Percentiles rank a stretch among this genome's conserved stretches.
These are phyloP conservation scores for Tetrahymena thermophila DNA, from an alignment of 73 alveolate genomes.

Conservation along the genomic window DNA sequence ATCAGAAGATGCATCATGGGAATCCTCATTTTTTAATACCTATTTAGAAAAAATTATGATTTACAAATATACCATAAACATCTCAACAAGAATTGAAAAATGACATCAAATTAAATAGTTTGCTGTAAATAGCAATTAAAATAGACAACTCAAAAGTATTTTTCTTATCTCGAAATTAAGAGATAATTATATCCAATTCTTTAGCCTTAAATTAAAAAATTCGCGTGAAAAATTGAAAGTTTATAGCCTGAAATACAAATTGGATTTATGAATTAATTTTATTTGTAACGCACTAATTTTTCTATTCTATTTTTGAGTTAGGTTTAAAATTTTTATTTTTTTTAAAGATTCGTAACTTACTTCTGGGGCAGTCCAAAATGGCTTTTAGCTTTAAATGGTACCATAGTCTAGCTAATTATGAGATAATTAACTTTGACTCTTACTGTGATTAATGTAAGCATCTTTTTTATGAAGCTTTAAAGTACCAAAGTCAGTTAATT, in stretches of 20 bases:
- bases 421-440: not conserved
- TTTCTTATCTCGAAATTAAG: not conserved
- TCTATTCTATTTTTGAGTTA: not conserved
- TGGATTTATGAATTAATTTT: not conserved
- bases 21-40: slow-evolving; percentile 4
- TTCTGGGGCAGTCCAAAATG: slow-evolving; percentile 48
- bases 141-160: not conserved
- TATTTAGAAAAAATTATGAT: not conserved
- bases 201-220: not conserved
- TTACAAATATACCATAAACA: not conserved
- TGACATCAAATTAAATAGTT: not conserved
- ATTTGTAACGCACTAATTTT: not conserved
- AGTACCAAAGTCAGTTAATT: slow-evolving; percentile 53
- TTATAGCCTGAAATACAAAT: not conserved
- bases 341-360: not conserved
- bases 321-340: not conserved
- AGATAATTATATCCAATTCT: not conserved
- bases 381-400: slow-evolving; percentile 9
- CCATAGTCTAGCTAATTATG: not conserved
- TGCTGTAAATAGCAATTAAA: not conserved
- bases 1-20: slow-evolving; percentile 21
- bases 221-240: not conserved
- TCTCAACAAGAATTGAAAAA: not conserved
- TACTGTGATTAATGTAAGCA: not conserved
- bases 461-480: slow-evolving; percentile 21